phyloP scores from a whole-genome alignment of 2,329 filamentous ascomycete genomes.

The Ophiocordyceps camponoti-leonardi region DNA sequence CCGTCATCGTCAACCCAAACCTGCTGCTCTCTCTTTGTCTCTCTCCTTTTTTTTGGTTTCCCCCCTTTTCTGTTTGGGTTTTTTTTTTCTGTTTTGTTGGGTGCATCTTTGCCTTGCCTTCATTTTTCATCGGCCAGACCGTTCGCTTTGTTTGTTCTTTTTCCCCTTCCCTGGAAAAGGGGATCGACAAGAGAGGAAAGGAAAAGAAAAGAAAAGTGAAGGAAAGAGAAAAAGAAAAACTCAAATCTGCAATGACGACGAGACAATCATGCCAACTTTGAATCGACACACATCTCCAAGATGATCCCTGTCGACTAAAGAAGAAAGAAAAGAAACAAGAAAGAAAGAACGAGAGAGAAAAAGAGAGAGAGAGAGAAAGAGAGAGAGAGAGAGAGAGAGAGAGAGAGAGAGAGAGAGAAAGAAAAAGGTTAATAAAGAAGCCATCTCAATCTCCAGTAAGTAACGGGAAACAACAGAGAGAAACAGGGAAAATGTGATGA shows the following conservation, averaged over 20 bases:
- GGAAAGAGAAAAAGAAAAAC: not conserved
- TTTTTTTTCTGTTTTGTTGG: not conserved
- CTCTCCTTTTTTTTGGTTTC: not conserved
- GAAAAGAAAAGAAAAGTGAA: too few species aligned
- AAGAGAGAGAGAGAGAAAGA: not conserved
- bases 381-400: not conserved
- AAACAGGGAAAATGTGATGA: not conserved
- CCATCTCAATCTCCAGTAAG: too few species aligned
- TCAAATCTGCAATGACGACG: not conserved
- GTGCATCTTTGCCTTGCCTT: too few species aligned
- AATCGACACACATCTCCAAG: not conserved
- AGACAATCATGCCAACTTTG: too few species aligned
- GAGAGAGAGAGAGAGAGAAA: not conserved
- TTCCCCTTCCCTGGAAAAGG: too few species aligned
- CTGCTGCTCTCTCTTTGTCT: not conserved
- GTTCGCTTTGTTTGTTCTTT: too few species aligned
- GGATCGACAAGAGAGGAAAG: too few species aligned
- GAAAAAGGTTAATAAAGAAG: not conserved
- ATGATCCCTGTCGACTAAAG: not conserved
- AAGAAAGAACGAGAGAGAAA: too few species aligned
- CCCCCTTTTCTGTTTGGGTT: not conserved
- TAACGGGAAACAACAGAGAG: not conserved
- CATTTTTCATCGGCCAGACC: too few species aligned
- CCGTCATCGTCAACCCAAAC: too few species aligned
- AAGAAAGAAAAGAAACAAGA: not conserved